Evolutionary conservation across 768 basidiomycete genomes (phyloP).

Genomic region (Agaricus subrufescens): DNA sequence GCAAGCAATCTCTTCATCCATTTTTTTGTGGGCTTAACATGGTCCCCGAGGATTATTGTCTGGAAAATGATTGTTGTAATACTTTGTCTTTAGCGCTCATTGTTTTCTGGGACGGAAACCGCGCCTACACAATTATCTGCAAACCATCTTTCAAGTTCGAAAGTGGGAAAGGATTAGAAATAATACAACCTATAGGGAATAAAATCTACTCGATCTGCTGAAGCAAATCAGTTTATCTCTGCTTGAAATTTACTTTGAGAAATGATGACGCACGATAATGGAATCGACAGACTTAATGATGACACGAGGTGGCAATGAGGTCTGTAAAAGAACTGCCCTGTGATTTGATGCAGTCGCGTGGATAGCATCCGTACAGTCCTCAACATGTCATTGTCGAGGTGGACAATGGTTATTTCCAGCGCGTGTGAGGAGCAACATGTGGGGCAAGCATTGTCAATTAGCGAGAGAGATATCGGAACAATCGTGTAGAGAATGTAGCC

Average conservation of each 20-base stretch:
- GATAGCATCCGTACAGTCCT: constrained; percentile 9
- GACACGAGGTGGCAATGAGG: constrained; percentile 11
- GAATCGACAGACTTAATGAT: constrained; percentile 6
- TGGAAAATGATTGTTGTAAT: background rate
- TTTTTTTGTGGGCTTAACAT: background rate
- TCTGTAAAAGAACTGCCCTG: background rate
- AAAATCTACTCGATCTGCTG: background rate
- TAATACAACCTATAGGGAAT: background rate
- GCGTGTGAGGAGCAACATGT: constrained; percentile 7
- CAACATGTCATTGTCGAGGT: constrained; percentile 4
- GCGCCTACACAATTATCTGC: background rate
- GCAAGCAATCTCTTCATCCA: constrained; percentile 2
- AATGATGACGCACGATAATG: constrained; percentile 12
- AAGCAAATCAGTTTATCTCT: constrained; percentile 5
- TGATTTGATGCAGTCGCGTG: constrained; percentile 7
- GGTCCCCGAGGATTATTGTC: background rate
- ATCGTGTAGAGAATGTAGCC: background rate
- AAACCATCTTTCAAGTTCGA: background rate
- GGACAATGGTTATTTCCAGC: constrained; percentile 8
- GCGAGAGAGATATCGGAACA: constrained; percentile 9
- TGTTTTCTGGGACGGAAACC: background rate
- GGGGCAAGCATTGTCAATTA: constrained; percentile 10
- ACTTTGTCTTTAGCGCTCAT: background rate
- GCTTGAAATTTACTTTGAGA: constrained; percentile 1
- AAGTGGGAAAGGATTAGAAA: background rate